Base-by-base conservation (phyloP, 2,329 filamentous ascomycete genomes). In the Byssothecium circinans region DNA sequence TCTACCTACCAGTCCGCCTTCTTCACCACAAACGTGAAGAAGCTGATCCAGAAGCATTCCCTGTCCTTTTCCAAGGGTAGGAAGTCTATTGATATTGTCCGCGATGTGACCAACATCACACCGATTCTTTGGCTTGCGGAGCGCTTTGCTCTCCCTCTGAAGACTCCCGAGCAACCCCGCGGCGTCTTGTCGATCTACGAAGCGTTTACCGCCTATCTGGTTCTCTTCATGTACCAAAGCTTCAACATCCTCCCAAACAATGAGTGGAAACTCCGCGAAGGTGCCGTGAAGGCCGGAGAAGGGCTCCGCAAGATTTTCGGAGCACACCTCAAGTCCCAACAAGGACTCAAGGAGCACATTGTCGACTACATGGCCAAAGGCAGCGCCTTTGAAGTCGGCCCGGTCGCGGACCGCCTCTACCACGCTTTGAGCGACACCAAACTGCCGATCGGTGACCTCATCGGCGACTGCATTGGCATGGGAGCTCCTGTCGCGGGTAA, bases 21-120 rank as follows among this genome's bases (percentile, higher is more conserved):
- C 25, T 84, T 81, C 12, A 84, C 81, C 23, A 64, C 62, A 1
- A 75, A 74, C 29, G 72, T 76, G 12, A 63, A 67, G 2, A 69
- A 61, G 14, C 69, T 78, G 8, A 79, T 80, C 54, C 67, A 75
- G 49, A 65, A 75, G 39, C 74, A 73, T 53, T 78, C 1, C 0
- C 62, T 80, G 14, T 71, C 71, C 36, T 78, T 77, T 45, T 65
- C 69, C n/a, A 74, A 73, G 33, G 65, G 68, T 18, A 67, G 72
- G 35, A 72, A 73, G 29, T 74, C 75, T 1, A 77, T 80, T 55
- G 75, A 80, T 44, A 75, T 79, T 3, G 74, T 89, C 8, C 81
- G 84, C 19, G 84, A 89, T 50, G 80, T 89, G 1, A 85, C 82
- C 20, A 89, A 89, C 61, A 70, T 88, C 20, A 80, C 78, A 0